A percentile compares a stretch with the other conserved stretches of the same genome.
phyloP scores from a whole-genome alignment of 495 filamentous ascomycete genomes.

The Tuber umbilicatum region DNA sequence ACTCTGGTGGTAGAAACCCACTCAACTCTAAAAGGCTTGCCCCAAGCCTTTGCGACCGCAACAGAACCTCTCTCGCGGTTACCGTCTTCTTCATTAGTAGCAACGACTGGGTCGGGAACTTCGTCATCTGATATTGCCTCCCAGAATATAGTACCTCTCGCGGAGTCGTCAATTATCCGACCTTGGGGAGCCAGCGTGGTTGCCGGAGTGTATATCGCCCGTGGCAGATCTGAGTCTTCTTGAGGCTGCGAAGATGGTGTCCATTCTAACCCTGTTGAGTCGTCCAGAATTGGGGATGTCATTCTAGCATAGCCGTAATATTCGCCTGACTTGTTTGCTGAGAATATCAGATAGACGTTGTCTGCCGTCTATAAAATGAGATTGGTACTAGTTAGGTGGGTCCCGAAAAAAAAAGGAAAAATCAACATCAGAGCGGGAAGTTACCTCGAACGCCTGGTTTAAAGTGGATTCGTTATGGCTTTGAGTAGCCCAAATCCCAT shows the following conservation, averaged over 20 bases:
- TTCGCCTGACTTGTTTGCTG: slow-evolving; percentile 95
- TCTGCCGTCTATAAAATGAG: slow-evolving; percentile 56
- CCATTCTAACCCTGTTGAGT: slow-evolving; percentile 62
- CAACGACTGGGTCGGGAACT: slow-evolving; percentile 43
- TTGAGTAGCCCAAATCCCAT: slow-evolving; percentile 89
- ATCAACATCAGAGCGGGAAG: slow-evolving; percentile 29
- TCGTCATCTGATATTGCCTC: slow-evolving; percentile 63
- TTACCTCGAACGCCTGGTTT: slow-evolving; percentile 79
- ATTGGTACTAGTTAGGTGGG: not conserved
- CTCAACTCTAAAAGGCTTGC: slow-evolving; percentile 85
- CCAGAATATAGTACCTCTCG: slow-evolving; percentile 94
- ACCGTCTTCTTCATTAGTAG: slow-evolving; percentile 44
- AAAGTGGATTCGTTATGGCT: slow-evolving; percentile 79
- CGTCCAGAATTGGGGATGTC: slow-evolving; percentile 74
- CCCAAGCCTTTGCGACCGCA: slow-evolving; percentile 59
- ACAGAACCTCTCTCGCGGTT: slow-evolving; percentile 42
- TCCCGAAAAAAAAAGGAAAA: not conserved
- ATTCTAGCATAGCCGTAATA: slow-evolving; percentile 96
- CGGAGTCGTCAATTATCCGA: slow-evolving; percentile 86
- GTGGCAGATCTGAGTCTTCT: slow-evolving; percentile 59
- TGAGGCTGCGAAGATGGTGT: slow-evolving; percentile 50
- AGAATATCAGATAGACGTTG: slow-evolving; percentile 93
- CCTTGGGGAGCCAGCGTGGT: slow-evolving; percentile 77
- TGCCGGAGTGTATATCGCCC: slow-evolving; percentile 68
- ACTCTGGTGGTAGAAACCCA: slow-evolving; percentile 83